phyloP scores from a whole-genome alignment of 306 rosid species.

The Hippophae tibetana region DNA sequence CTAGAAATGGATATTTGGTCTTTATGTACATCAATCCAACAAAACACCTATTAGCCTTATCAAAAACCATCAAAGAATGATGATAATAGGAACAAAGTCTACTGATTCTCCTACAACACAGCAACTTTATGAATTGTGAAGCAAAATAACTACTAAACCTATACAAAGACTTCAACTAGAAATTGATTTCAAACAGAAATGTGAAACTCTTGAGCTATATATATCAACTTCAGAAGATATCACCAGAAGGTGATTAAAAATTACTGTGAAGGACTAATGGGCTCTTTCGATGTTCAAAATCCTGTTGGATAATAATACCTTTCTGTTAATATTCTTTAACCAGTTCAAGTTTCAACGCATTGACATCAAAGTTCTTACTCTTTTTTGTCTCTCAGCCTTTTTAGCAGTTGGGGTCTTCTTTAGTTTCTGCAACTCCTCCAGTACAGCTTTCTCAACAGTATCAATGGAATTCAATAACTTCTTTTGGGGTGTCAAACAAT shows the following conservation, averaged over 20 bases:
- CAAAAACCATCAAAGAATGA: conserved; percentile 45
- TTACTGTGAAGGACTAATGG: not conserved
- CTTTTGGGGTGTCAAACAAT: conserved; percentile 62
- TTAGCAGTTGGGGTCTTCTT: conserved; percentile 60
- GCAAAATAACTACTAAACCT: not conserved
- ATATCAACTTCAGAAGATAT: not conserved
- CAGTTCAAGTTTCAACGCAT: conserved; percentile 51
- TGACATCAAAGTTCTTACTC: conserved; percentile 65
- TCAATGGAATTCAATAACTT: conserved; percentile 61
- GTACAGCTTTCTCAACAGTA: conserved; percentile 51
- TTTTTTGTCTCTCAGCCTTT: conserved; percentile 62
- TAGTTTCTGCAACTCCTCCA: conserved; percentile 56
- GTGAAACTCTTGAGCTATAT: not conserved
- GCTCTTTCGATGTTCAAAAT: not conserved
- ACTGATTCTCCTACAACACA: conserved; percentile 14
- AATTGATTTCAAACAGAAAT: not conserved
- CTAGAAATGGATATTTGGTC: conserved; percentile 3
- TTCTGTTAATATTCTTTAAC: not conserved
- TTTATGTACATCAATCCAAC: conserved; percentile 28
- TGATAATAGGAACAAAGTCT: conserved; percentile 11
- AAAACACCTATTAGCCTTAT: not conserved
- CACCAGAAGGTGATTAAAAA: conserved; percentile 9
- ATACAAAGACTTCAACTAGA: conserved; percentile 13
- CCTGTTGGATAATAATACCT: not conserved
- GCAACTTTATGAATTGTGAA: conserved; percentile 10